Evolutionary conservation across 352 stramenopile genomes (phyloP), one percentile per base, ranked within the genome.

Genomic region (Thalassiosira sp.): DNA sequence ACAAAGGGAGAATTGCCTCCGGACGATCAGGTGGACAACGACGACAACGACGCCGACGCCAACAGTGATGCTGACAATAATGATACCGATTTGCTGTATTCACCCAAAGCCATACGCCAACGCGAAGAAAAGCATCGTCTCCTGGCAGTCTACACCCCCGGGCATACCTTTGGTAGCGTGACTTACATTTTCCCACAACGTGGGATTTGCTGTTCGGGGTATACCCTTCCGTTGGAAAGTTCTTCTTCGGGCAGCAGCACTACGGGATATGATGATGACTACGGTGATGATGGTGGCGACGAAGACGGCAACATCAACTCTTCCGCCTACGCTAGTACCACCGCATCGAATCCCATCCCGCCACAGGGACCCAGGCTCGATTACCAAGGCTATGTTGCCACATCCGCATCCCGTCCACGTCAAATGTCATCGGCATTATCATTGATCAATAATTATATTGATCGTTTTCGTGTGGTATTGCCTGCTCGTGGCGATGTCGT

Each of bases 171-270:
- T 82, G 87, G 87, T 53, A 88, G 72, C 52, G 58, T 91, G 0
- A 89, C 76, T 7, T 93, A 90, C 46, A 65, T 93, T 15, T 91
- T 93, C 57, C 87, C 87, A n/a, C 43, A 88, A 51, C 64, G 81
- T 27, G 54, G 75, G 7, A 43, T 93, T 46, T 89, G 81, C 61
- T 82, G 69, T 25, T 91, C 83, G 18, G 87, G 87, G 3, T 90
- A 80, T 66, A 81, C 87, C 25, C 76, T 93, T 11, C 87, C 87
- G 13, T 53, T 91, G n/a, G 87, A 93, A 78, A 70, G 61, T 58
- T 27, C 75, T 11, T n/a, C n/a, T n/a, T n/a, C n/a, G n/a, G 65
- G 13, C 22, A 15, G 43, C 25, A 24, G n/a, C n/a, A 45, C 20
- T 31, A 10, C 15, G 15, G 31, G 31, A n/a, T n/a, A n/a, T 20